A percentile compares a stretch with the other conserved stretches of the same genome.
These are phyloP conservation scores for Mycena maculata DNA, from an alignment of 768 basidiomycete genomes.

Conservation along the genomic window DNA sequence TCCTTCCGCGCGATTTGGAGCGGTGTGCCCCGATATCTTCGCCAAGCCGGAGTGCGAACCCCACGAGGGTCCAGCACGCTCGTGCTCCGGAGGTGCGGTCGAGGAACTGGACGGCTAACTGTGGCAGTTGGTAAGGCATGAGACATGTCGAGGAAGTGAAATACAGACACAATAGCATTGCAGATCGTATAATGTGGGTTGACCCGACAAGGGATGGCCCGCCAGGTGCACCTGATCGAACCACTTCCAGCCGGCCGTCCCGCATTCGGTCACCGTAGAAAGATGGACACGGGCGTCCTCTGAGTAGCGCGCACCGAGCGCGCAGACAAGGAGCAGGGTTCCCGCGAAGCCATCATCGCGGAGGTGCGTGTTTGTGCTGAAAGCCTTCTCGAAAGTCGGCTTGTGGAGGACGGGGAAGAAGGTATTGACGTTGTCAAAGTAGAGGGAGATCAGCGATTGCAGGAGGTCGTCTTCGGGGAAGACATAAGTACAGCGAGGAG, in stretches of 20 bases:
- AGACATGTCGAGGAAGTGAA: slow-evolving; percentile 26
- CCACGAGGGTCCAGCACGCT: slow-evolving; percentile 14
- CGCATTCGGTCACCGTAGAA: not conserved
- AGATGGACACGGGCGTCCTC: slow-evolving; percentile 56
- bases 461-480: not conserved
- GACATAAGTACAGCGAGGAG: not conserved
- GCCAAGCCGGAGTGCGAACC: slow-evolving; percentile 1
- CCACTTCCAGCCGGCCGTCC: slow-evolving; percentile 54
- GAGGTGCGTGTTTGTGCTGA: slow-evolving; percentile 50
- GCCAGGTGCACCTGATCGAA: slow-evolving; percentile 50
- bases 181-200: slow-evolving; percentile 44
- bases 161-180: slow-evolving; percentile 50
- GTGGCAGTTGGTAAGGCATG: slow-evolving; percentile 34
- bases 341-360: slow-evolving; percentile 52
- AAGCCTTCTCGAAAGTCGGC: slow-evolving; percentile 31
- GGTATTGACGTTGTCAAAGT: not conserved
- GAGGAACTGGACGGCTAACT: slow-evolving; percentile 22
- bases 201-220: not conserved
- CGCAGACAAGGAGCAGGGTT: slow-evolving; percentile 60
- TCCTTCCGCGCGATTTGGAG: slow-evolving; percentile 37
- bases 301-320: slow-evolving; percentile 58
- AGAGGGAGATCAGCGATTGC: not conserved
- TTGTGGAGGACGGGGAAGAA: not conserved
- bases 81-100: slow-evolving; percentile 17
- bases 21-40: slow-evolving; percentile 55